Evolutionary conservation across 176 grass and related monocot genomes (phyloP).

Genomic region (Puya raimondii): DNA sequence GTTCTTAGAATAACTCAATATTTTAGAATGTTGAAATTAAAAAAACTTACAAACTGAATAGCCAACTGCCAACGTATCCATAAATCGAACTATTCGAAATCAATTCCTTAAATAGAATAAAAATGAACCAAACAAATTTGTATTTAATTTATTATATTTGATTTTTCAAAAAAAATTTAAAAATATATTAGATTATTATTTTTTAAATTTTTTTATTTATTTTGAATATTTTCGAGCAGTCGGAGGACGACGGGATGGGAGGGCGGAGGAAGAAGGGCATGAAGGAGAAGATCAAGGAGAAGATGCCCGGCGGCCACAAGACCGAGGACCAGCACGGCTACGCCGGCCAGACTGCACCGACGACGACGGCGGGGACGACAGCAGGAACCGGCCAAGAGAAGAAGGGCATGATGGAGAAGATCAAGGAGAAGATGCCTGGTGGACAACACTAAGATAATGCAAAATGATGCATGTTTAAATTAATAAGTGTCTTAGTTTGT

Average conservation of each 20-base stretch:
- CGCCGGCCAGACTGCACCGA: not conserved
- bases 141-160: not conserved
- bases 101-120: no score
- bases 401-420: slow-evolving; percentile 75
- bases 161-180: no score
- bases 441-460: slow-evolving; percentile 19
- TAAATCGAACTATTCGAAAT: no score
- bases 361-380: not conserved
- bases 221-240: not conserved
- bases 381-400: slow-evolving; percentile 39
- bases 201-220: not conserved
- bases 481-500: no score
- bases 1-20: no score
- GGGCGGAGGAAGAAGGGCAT: slow-evolving; percentile 76
- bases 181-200: not conserved
- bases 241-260: slow-evolving; percentile 60
- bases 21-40: no score
- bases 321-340: slow-evolving; percentile 6
- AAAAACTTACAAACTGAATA: no score
- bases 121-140: no score
- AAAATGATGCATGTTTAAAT: no score
- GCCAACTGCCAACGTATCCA: not conserved
- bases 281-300: slow-evolving; percentile 82
- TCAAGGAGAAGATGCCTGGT: slow-evolving; percentile 77
- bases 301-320: slow-evolving; percentile 51